Evolutionary conservation across 805 yeast genomes (phyloP).

Genomic region (Wickerhamiella azyma): DNA sequence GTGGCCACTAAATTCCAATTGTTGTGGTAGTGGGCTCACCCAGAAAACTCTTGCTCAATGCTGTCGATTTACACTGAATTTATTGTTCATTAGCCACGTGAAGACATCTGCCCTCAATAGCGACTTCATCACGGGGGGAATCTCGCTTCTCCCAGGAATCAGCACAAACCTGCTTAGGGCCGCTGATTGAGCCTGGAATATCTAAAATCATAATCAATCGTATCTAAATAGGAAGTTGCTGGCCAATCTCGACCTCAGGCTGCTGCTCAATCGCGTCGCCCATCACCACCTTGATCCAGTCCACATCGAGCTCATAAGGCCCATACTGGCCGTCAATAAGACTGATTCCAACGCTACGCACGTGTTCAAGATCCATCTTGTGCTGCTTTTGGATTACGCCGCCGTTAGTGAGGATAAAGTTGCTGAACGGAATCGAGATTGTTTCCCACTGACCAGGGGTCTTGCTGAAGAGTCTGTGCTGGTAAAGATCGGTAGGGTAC

Average conservation of each 20-base stretch:
- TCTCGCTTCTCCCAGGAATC: too few species aligned
- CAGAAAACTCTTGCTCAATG: too few species aligned
- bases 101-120: too few species aligned
- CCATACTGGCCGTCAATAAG: slow-evolving; percentile 67
- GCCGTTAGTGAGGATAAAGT: slow-evolving; percentile 71
- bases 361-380: slow-evolving; percentile 45
- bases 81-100: too few species aligned
- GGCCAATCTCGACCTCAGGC: slow-evolving; percentile 2
- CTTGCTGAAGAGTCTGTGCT: slow-evolving; percentile 61
- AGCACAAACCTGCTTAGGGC: too few species aligned
- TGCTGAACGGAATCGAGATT: slow-evolving; percentile 60
- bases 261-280: slow-evolving; percentile 10
- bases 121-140: too few species aligned
- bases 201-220: too few species aligned
- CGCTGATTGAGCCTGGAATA: too few species aligned
- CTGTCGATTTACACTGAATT: too few species aligned
- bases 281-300: slow-evolving; percentile 51
- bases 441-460: slow-evolving; percentile 74
- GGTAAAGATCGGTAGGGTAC: slow-evolving; percentile 63
- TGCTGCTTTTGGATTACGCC: slow-evolving; percentile 53
- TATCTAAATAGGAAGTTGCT: slow-evolving; percentile 3
- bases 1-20: too few species aligned
- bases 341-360: slow-evolving; percentile 66
- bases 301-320: slow-evolving; percentile 54
- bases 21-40: too few species aligned